Conservation (phyloP, 75 land plant genomes). For the Larix kaempferi region DNA sequence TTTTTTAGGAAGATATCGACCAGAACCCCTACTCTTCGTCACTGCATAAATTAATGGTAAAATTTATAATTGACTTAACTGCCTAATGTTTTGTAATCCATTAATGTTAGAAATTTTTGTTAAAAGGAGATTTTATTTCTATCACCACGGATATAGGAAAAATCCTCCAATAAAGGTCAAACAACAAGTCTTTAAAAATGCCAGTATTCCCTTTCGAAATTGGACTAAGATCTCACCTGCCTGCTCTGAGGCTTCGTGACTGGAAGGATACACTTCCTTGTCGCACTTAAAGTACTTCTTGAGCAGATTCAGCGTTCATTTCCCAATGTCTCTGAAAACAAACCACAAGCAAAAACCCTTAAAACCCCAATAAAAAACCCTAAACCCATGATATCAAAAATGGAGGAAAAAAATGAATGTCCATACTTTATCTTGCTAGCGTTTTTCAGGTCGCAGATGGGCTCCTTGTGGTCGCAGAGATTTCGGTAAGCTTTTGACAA, state of each 20-base stretch:
- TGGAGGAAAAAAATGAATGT: neutral
- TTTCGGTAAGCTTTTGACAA: conserved; percentile 60
- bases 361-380: conserved; percentile 5
- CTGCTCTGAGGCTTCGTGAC: conserved; percentile 13
- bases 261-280: conserved; percentile 19
- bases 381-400: neutral
- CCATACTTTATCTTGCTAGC: conserved; percentile 51
- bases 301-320: conserved; percentile 67
- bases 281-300: conserved; percentile 44
- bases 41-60: conserved; percentile 31
- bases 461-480: conserved; percentile 47
- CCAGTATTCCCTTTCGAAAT: neutral
- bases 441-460: conserved; percentile 51
- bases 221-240: conserved; percentile 7
- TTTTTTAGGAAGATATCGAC: conserved; percentile 80
- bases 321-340: conserved; percentile 68
- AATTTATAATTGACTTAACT: conserved; percentile 2
- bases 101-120: too few relatives aligned
- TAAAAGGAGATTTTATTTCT: too few relatives aligned
- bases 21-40: conserved; percentile 44
- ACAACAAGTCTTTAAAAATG: too few relatives aligned
- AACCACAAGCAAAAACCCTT: neutral
- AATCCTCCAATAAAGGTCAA: too few relatives aligned
- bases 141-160: too few relatives aligned
- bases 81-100: too few relatives aligned